Percentiles rank a stretch among this genome's conserved stretches.
phyloP scores from a whole-genome alignment of 2,329 filamentous ascomycete genomes.

The Nannizziopsis arthrosporioides region DNA sequence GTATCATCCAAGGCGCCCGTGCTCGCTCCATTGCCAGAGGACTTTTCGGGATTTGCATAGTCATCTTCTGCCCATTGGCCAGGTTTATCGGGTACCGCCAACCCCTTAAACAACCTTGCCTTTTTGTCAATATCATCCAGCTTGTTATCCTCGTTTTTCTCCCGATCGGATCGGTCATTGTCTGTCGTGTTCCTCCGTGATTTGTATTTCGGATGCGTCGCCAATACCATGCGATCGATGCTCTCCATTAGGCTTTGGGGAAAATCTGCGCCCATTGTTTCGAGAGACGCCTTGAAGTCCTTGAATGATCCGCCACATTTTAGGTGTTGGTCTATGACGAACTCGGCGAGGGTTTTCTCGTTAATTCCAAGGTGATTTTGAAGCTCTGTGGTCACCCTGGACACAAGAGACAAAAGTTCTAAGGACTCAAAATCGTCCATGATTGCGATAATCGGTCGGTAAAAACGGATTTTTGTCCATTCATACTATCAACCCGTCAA shows the following conservation, averaged over 20 bases:
- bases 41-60: constrained; percentile 24
- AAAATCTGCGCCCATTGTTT: constrained; percentile 68
- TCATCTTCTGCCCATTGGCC: constrained; percentile 43
- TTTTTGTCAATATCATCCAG: constrained; percentile 52
- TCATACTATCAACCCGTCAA: background rate
- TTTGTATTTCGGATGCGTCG: constrained; percentile 86
- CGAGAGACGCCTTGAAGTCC: constrained; percentile 66
- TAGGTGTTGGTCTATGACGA: constrained; percentile 80
- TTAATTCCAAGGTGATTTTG: constrained; percentile 85
- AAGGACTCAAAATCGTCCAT: constrained; percentile 91
- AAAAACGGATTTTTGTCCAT: no score
- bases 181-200: constrained; percentile 33
- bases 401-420: constrained; percentile 86
- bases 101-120: constrained; percentile 76
- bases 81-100: constrained; percentile 72
- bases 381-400: constrained; percentile 85
- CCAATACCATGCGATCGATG: constrained; percentile 74
- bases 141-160: constrained; percentile 32
- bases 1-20: constrained; percentile 79
- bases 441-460: constrained; percentile 11
- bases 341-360: constrained; percentile 93
- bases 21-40: constrained; percentile 30
- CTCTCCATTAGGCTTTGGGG: constrained; percentile 79
- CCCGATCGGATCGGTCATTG: constrained; percentile 29
- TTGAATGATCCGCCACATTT: constrained; percentile 53